These are phyloP conservation scores for Globisporangium takayamanum DNA, from an alignment of 352 stramenopile species.

Conservation along the genomic window DNA sequence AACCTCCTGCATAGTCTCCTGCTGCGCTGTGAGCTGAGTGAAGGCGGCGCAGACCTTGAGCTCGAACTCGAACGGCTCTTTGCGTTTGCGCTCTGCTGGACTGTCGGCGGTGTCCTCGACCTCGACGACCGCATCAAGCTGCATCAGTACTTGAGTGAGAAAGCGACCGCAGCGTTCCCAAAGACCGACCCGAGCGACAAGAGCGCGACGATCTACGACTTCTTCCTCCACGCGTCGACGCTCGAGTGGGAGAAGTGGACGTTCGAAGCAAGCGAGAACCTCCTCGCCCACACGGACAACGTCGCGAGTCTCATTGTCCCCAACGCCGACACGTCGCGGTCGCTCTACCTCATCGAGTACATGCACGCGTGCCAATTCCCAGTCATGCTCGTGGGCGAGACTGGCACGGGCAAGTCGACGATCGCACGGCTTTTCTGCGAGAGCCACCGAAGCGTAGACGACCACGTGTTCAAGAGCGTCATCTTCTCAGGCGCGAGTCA, in stretches of 20 bases:
- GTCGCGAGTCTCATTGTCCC: conserved; percentile 82
- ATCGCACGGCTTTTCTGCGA: conserved; percentile 77
- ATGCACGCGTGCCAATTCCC: conserved; percentile 45
- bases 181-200: conserved; percentile 10
- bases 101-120: conserved; percentile 80
- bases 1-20: conserved; percentile 57
- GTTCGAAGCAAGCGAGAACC: conserved; percentile 28
- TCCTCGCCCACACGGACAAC: conserved; percentile 34
- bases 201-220: conserved; percentile 87
- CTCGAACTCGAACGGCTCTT: conserved; percentile 83
- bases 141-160: conserved; percentile 59
- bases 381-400: conserved; percentile 80
- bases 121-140: conserved; percentile 68
- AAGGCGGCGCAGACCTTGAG: conserved; percentile 34
- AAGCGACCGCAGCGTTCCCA: conserved; percentile 22
- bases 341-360: conserved; percentile 63
- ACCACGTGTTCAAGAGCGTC: conserved; percentile 70
- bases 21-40: conserved; percentile 51
- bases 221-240: conserved; percentile 83
- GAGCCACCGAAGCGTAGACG: conserved; percentile 23
- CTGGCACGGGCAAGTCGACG: conserved; percentile 85
- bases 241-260: conserved; percentile 89
- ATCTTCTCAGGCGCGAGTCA: conserved; percentile 85
- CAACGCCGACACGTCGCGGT: conserved; percentile 75
- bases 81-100: conserved; percentile 79